Base-by-base conservation (phyloP, 768 basidiomycete genomes). In the Suillus paluster region DNA sequence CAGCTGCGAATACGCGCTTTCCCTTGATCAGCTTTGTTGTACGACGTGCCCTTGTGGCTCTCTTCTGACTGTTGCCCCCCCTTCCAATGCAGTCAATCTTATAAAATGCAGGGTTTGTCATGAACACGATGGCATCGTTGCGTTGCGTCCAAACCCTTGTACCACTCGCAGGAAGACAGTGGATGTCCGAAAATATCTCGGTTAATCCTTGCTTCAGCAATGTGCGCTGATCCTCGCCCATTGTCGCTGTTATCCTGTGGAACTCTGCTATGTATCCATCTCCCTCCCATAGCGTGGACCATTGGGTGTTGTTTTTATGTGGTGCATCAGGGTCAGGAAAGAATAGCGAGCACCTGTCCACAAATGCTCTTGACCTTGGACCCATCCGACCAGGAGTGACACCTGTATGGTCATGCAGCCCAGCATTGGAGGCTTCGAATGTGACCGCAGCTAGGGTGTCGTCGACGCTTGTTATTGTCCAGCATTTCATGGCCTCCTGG, bases 401-500 rank as follows among this genome's bases (percentile, higher is more conserved):
- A 0, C 41, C 58, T 4, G 39, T 15, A 6, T 38, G 4, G 11
- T 48, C 33, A 7, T 63, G 36, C 23, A 65, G 36, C 6, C 58
- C 57, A 17, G 60, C 60, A 27, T 64, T 62, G 50, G 42, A 62
- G 5, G 63, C 61, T 15, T 48, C 52, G 14, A 58, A 64, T 1
- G n/a, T 39, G 0, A 14, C 36, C 8, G 58, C 15, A 1, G 58
- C 14, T 0, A 64, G 57, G 0, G 52, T 62, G 2, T 58, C 15
- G 42, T 64, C 61, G 2, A 64, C n/a, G 34, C 61, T 64, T 3
- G 39, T 11, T 1, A 48, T 42, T 14, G 50, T 64, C 63, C 57
- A 64, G 21, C 63, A 64, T 25, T 34, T 39, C 61, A 64, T 64
- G 0, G 61, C 63, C 21, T 66, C 54, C 21, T 59, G 10, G 7